phyloP scores from a whole-genome alignment of 2,329 filamentous ascomycete genomes.

The Colletotrichum sp. region DNA sequence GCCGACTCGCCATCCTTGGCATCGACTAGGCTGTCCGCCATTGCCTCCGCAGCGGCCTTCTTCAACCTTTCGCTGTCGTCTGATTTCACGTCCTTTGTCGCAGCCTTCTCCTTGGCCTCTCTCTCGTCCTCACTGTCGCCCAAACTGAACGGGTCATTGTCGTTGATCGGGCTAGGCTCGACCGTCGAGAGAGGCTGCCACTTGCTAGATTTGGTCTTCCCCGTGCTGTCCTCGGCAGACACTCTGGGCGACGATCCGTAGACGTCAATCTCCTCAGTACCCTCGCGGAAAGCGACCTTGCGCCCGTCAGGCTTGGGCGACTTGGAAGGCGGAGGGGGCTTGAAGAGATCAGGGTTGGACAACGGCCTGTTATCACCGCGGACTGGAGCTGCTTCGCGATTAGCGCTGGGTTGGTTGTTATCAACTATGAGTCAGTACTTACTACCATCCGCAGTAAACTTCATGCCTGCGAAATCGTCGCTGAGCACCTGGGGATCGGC shows the following conservation, averaged over 20 bases:
- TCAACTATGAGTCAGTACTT: conserved; percentile 34
- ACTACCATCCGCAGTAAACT: conserved; percentile 67
- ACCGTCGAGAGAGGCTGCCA: conserved; percentile 94
- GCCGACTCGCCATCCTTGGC: conserved; percentile 37
- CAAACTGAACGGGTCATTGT: conserved; percentile 96
- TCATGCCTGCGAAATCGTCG: conserved; percentile 84
- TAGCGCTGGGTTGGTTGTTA: conserved; percentile 14
- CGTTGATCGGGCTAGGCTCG: conserved; percentile 62
- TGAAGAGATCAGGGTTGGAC: conserved; percentile 83
- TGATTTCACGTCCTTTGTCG: conserved; percentile 53
- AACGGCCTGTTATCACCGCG: conserved; percentile 61
- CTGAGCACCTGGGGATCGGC: conserved; percentile 89
- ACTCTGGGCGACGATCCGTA: conserved; percentile 70
- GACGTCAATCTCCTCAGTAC: conserved; percentile 79
- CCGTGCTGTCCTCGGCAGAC: conserved; percentile 54
- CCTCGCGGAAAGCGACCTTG: conserved; percentile 63
- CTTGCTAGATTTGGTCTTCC: conserved; percentile 78
- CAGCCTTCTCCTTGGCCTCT: conserved; percentile 69
- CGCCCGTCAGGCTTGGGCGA: conserved; percentile 57
- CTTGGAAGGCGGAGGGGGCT: conserved; percentile 61
- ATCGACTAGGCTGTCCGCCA: conserved; percentile 60
- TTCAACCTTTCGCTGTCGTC: conserved; percentile 68
- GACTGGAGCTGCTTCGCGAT: conserved; percentile 52
- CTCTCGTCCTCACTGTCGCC: conserved; percentile 96
- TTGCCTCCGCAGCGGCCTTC: conserved; percentile 67